These are phyloP conservation scores for Ascochyta koolunga DNA, from an alignment of 2,329 filamentous ascomycete genomes.

Conservation along the genomic window DNA sequence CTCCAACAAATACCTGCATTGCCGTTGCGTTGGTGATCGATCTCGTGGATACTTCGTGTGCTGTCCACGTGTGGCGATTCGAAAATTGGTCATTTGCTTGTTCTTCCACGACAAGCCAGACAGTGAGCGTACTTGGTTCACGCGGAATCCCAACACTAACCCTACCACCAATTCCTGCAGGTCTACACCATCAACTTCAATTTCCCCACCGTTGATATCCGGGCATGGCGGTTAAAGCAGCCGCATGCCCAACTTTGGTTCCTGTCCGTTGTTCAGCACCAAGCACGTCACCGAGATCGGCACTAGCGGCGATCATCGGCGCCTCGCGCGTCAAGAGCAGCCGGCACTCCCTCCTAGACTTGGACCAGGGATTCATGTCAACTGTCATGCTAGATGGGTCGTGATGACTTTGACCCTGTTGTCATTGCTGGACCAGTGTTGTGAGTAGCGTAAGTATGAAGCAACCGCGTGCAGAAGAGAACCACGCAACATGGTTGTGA, in stretches of 20 bases:
- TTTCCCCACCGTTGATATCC: neutral
- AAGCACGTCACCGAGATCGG: slow-evolving; percentile 17
- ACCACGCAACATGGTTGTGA: no score
- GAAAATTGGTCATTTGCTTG: neutral
- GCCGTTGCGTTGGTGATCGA: no score
- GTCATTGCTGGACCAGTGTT: no score
- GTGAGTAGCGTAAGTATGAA: no score
- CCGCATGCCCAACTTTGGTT: slow-evolving; percentile 9
- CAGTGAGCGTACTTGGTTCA: neutral
- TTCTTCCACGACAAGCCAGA: neutral
- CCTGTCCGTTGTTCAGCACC: neutral
- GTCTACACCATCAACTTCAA: neutral
- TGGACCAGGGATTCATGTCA: no score
- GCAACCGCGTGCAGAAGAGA: no score
- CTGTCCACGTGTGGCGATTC: no score
- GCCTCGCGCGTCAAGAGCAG: neutral
- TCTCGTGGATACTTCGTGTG: neutral
- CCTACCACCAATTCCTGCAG: neutral
- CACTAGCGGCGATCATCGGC: slow-evolving; percentile 12
- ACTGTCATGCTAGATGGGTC: no score
- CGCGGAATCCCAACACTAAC: neutral
- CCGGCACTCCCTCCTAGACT: no score
- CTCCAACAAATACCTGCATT: neutral
- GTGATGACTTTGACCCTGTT: no score
- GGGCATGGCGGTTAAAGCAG: neutral